A percentile compares a stretch with the other conserved stretches of the same genome.
Conservation (phyloP, 768 basidiomycete species). For the Serendipita sp. region DNA sequence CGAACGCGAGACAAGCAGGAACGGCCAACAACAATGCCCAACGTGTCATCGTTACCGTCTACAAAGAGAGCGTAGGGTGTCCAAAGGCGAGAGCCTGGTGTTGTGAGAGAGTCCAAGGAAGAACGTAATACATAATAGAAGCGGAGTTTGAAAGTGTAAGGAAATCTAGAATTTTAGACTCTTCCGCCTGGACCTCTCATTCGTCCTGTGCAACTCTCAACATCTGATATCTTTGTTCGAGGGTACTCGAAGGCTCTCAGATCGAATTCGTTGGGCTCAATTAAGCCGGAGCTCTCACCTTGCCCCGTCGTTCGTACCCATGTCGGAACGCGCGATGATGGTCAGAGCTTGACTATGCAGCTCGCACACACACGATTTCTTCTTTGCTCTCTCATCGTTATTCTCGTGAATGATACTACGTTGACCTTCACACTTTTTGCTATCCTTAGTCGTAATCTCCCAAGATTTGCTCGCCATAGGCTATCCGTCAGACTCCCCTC, state of each 20-base stretch:
- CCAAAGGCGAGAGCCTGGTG: too few relatives aligned
- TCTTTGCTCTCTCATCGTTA: too few relatives aligned
- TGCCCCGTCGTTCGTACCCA: neutral
- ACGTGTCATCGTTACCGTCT: neutral
- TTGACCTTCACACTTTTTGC: too few relatives aligned
- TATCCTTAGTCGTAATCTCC: too few relatives aligned
- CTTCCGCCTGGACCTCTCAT: neutral
- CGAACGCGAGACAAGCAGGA: neutral
- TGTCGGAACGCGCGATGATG: neutral
- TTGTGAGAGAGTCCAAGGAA: too few relatives aligned
- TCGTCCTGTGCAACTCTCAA: neutral
- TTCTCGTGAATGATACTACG: too few relatives aligned
- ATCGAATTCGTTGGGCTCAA: conserved; percentile 1
- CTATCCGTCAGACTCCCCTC: too few relatives aligned
- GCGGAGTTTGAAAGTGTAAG: too few relatives aligned
- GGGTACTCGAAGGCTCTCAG: conserved; percentile 1
- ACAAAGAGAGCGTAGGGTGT: too few relatives aligned
- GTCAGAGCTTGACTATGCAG: conserved; percentile 6
- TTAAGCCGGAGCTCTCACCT: conserved; percentile 5
- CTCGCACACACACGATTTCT: neutral
- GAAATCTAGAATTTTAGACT: neutral
- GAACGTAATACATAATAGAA: too few relatives aligned
- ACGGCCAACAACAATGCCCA: neutral
- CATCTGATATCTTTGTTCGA: neutral
- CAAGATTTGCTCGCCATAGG: too few relatives aligned